These are phyloP conservation scores for Solanum virginianum DNA, from an alignment of 257 asterid species.

Conservation along the genomic window DNA sequence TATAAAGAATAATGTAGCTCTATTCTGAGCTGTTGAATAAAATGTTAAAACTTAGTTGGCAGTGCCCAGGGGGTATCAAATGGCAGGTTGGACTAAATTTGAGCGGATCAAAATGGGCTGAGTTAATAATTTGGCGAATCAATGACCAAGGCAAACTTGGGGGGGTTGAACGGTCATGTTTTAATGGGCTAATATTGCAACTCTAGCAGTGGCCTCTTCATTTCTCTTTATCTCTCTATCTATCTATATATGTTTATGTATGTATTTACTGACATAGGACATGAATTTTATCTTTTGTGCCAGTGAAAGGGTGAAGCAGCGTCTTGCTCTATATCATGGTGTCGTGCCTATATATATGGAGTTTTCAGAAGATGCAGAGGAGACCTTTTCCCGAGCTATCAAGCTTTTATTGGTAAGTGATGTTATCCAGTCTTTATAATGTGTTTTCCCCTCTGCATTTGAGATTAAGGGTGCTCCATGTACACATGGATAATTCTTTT, in stretches of 20 bases:
- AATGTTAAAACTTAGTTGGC: neutral
- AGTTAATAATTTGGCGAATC: neutral
- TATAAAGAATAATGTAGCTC: neutral
- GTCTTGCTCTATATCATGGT: conserved; percentile 78
- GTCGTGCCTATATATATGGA: conserved; percentile 84
- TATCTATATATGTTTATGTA: neutral
- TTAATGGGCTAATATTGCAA: neutral
- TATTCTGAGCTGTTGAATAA: neutral
- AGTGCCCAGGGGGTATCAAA: too few relatives aligned
- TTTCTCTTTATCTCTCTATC: neutral
- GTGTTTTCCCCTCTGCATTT: neutral
- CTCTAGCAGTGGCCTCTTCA: neutral
- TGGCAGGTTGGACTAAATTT: too few relatives aligned
- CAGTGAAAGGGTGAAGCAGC: conserved; percentile 92
- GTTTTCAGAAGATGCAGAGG: conserved; percentile 80
- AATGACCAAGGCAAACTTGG: neutral
- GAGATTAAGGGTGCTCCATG: neutral
- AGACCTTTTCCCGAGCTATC: conserved; percentile 80
- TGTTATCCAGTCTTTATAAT: neutral
- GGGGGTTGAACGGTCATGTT: neutral
- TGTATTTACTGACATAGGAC: neutral
- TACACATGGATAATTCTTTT: neutral
- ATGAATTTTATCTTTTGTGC: neutral
- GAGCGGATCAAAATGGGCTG: neutral
- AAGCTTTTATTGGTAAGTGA: conserved; percentile 61